Evolutionary conservation across 2,329 filamentous ascomycete genomes (phyloP), one percentile per base, ranked within the genome.

Genomic region (Exophiala mesophila): DNA sequence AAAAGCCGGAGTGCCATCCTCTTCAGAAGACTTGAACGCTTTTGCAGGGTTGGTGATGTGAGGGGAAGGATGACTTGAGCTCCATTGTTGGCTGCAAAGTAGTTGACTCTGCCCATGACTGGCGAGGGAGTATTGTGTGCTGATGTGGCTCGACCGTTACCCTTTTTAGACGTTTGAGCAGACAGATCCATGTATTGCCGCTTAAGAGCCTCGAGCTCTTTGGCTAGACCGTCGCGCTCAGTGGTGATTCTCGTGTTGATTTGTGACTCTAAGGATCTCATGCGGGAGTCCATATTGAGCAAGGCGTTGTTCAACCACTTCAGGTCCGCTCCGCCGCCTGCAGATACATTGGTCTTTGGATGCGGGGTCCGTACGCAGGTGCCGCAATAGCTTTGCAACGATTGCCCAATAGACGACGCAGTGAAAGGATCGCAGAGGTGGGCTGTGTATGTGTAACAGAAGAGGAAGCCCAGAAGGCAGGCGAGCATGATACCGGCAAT

Each of bases 1-100:
- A 48, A 15, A n/a, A 49, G 32, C n/a, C 44, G 36, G 8, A 54
- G 47, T 9, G 54, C 41, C 41, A 56, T 10, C 44, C 55, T 41
- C 33, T 55, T 42, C 4, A 55, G 16, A n/a, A 56, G 36, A 33
- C 39, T 49, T 33, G 31, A 53, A 18, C 50, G 49, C 53, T 41
- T 60, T 59, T 51, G 65, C 49, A 64, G 71, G 0, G 73, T 74
- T 1, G 74, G 71, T 0, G 85, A 88, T 1, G 80, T 83, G 19
- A 75, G 63, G 2, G 60, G 54, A 0, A 68, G 66, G 53, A 88
- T 76, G 49, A 92, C 66, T 2, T 71, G 55, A 1, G 86, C 85
- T 4, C 86, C 87, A 13, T 80, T 66, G 3, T 78, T 78, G 1
- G 65, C 57, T 3, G 76, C 74, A 55, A 95, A 83, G 65, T 82